Evolutionary conservation across 352 stramenopile species (phyloP), one percentile per base, ranked within the genome.

Genomic region (Globisporangium perplexum): DNA sequence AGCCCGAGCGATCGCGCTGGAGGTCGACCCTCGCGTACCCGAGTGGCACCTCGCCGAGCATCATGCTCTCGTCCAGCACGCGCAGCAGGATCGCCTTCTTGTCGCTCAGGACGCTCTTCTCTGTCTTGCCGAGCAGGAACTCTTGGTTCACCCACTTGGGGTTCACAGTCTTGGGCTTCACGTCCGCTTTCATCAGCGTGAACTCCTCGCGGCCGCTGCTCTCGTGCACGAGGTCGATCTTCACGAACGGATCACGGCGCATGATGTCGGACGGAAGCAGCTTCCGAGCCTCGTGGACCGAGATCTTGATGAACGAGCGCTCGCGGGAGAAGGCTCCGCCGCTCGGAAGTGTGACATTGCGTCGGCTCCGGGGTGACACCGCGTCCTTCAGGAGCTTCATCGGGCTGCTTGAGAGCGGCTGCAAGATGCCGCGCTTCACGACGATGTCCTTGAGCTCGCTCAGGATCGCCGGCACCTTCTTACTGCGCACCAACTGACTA

Each of bases 111-210:
- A 63, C 56, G 0, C 70, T 86, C 23, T 66, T 71, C 26, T 73
- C 66, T 1, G 59, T 70, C 47, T 76, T 83, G 2, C 79, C 79
- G 0, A 90, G 65, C 15, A 73, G 59, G 47, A 90, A 90, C 49
- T 80, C 70, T 43, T 90, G 73, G 50, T 90, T 90, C 14, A 69
- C 57, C 79, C 79, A 90, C 47, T 75, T 85, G 0, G 79, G 79
- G 31, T 81, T 88, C 3, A 90, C 24, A 2, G 79, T 88, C 33
- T 64, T 86, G 44, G 73, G 55, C 53, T 86, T 82, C 20, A 83
- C 72, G 44, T 90, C 77, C 1, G 79, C 83, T 49, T 90, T 90
- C 46, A 83, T 52, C 44, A 69, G 69, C 4, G 79, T 85, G 50
- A 69, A 59, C 35, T 76, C 66, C 47, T 88, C 79, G 43, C 76